Conservation (phyloP, 2,329 filamentous ascomycete genomes). For the Hypoxylon rubiginosum region DNA sequence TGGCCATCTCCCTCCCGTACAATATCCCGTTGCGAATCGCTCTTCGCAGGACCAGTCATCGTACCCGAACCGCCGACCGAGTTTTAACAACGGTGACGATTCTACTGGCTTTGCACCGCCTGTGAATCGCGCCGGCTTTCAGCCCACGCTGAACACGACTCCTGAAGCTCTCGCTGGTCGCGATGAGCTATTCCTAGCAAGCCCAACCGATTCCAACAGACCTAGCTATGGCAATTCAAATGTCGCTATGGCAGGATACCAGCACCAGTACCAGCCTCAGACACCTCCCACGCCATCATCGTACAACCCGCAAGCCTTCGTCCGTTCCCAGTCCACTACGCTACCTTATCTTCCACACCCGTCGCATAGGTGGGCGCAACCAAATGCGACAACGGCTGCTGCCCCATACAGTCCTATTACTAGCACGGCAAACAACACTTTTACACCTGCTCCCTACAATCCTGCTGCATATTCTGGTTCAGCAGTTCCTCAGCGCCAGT, state of each 20-base stretch:
- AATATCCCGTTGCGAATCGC: constrained; percentile 68
- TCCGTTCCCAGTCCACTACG: constrained; percentile 66
- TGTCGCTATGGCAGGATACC: constrained; percentile 64
- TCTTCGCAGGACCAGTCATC: constrained; percentile 55
- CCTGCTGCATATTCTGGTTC: constrained; percentile 69
- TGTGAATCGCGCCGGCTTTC: constrained; percentile 49
- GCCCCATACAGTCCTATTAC: constrained; percentile 55
- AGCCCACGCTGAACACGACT: constrained; percentile 50
- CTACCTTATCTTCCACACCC: constrained; percentile 64
- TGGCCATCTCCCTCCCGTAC: constrained; percentile 75
- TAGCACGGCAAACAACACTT: constrained; percentile 55
- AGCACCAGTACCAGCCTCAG: constrained; percentile 64
- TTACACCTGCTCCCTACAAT: constrained; percentile 69
- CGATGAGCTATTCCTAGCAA: constrained; percentile 76
- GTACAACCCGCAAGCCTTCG: constrained; percentile 81
- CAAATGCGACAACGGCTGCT: constrained; percentile 45
- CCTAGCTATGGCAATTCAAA: constrained; percentile 59
- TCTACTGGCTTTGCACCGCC: constrained; percentile 63
- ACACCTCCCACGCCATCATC: constrained; percentile 62
- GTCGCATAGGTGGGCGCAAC: constrained; percentile 51
- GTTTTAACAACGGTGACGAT: constrained; percentile 84
- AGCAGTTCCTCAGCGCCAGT: constrained; percentile 63
- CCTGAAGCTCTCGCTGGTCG: constrained; percentile 53
- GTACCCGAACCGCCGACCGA: constrained; percentile 69
- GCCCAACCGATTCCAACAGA: constrained; percentile 56